These are phyloP conservation scores for Tulasnella sp. DNA, from an alignment of 768 basidiomycete species.

Conservation along the genomic window DNA sequence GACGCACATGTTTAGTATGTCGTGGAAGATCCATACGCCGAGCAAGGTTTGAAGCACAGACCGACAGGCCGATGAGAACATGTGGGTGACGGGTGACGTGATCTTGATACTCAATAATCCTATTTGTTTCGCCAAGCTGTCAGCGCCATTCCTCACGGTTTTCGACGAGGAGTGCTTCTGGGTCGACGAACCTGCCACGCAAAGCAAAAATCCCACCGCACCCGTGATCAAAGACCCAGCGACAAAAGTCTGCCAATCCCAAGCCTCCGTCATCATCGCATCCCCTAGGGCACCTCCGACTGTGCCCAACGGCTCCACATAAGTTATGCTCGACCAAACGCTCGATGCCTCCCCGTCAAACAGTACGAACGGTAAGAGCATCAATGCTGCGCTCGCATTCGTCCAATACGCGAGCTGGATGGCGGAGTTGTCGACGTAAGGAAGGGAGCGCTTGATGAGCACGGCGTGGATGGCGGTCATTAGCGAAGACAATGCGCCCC, in stretches of 20 bases:
- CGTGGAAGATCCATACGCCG: constrained; percentile 65
- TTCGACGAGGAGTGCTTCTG: not conserved
- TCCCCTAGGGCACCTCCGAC: not conserved
- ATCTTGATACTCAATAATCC: constrained; percentile 50
- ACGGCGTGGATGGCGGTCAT: constrained; percentile 70
- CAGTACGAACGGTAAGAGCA: constrained; percentile 53
- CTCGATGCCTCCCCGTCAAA: constrained; percentile 42
- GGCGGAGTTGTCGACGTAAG: constrained; percentile 56
- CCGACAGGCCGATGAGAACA: constrained; percentile 70
- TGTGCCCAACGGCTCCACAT: constrained; percentile 1
- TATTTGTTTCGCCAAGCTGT: not conserved
- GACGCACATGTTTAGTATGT: constrained; percentile 62
- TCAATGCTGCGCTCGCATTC: constrained; percentile 53
- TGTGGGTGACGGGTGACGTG: constrained; percentile 74
- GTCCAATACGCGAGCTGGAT: constrained; percentile 73
- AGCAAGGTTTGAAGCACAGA: constrained; percentile 76
- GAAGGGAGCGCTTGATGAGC: constrained; percentile 58
- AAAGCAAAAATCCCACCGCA: constrained; percentile 70
- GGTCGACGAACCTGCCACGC: constrained; percentile 44
- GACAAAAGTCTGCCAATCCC: constrained; percentile 35
- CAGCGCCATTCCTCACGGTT: no score
- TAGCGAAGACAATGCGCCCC: constrained; percentile 58
- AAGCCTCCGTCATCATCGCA: constrained; percentile 33
- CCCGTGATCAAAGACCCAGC: constrained; percentile 62
- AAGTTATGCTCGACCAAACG: constrained; percentile 22